These are phyloP conservation scores for Dipodascopsis tothii DNA, from an alignment of 805 yeast species.

Conservation along the genomic window DNA sequence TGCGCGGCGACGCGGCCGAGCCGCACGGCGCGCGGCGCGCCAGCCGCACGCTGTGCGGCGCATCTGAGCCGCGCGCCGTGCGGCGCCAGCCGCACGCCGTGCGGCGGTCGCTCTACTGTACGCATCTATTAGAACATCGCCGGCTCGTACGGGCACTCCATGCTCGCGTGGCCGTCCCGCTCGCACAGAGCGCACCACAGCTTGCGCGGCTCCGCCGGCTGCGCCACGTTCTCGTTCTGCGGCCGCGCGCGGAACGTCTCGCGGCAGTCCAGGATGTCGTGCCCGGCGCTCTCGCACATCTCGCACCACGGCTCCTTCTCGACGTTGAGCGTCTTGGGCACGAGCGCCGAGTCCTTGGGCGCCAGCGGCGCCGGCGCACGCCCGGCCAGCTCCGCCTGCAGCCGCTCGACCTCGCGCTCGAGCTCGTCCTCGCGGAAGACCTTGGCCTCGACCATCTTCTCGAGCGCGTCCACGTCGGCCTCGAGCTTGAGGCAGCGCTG, in stretches of 20 bases:
- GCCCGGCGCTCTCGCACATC: conserved; percentile 13
- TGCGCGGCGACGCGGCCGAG: too few species aligned
- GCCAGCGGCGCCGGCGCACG: conserved; percentile 6
- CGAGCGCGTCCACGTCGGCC: conserved; percentile 25
- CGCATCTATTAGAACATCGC: conserved; percentile 47
- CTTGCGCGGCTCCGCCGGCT: conserved; percentile 51
- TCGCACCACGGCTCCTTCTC: conserved; percentile 4
- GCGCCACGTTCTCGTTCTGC: conserved; percentile 5
- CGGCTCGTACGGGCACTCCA: conserved; percentile 79
- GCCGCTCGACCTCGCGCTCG: conserved; percentile 25
- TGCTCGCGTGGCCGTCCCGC: conserved; percentile 76
- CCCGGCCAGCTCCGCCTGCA: conserved; percentile 13
- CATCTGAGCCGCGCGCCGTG: too few species aligned
- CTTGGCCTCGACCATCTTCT: conserved; percentile 24
- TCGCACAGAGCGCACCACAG: conserved; percentile 94
- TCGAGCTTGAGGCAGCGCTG: conserved; percentile 6
- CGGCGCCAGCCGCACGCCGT: too few species aligned
- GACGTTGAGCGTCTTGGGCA: neutral
- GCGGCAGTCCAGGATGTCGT: conserved; percentile 14
- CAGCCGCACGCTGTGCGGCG: too few species aligned
- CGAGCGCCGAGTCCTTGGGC: conserved; percentile 3
- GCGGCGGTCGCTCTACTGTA: too few species aligned
- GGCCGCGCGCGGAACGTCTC: neutral
- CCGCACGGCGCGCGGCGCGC: too few species aligned
- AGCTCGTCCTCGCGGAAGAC: conserved; percentile 30